These are phyloP conservation scores for Annulohypoxylon bovei DNA, from an alignment of 495 filamentous ascomycete species.

Conservation along the genomic window DNA sequence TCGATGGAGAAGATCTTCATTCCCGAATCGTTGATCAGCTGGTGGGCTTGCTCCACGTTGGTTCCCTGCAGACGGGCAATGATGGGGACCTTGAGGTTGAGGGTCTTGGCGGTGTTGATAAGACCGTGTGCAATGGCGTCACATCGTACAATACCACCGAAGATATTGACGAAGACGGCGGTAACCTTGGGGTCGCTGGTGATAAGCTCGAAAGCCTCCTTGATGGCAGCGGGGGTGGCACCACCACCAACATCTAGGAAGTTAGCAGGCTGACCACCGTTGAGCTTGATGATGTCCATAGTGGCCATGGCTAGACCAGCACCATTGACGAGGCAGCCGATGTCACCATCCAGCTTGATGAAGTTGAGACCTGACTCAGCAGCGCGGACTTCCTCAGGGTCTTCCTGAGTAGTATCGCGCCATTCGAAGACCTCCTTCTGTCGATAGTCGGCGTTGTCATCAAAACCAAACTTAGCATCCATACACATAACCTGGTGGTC, in stretches of 20 bases:
- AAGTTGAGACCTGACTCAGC: constrained; percentile 95
- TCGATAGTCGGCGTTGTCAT: constrained; percentile 98
- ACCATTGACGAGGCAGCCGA: constrained; percentile 98
- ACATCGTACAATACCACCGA: constrained; percentile 97
- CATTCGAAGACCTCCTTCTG: constrained; percentile 95
- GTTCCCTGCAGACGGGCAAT: constrained; percentile 97
- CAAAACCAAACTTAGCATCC: constrained; percentile 98
- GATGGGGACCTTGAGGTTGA: constrained; percentile 95
- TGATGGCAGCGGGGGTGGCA: constrained; percentile 95
- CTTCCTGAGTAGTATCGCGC: constrained; percentile 95
- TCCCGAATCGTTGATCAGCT: constrained; percentile 96
- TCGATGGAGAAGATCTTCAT: constrained; percentile 99
- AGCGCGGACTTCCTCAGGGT: constrained; percentile 96
- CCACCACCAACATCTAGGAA: constrained; percentile 99
- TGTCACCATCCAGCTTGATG: constrained; percentile 99
- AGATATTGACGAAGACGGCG: constrained; percentile 99
- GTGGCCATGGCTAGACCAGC: constrained; percentile 99
- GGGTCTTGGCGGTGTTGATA: constrained; percentile 90
- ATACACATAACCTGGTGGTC: constrained; percentile 98
- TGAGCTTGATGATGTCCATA: constrained; percentile 99
- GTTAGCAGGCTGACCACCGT: constrained; percentile 95
- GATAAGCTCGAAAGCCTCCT: constrained; percentile 97
- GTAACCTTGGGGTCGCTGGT: constrained; percentile 98
- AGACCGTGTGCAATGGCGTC: constrained; percentile 97
- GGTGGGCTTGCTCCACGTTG: constrained; percentile 95